Evolutionary conservation across 495 filamentous ascomycete species (phyloP).

Genomic region (Tuber borchii): DNA sequence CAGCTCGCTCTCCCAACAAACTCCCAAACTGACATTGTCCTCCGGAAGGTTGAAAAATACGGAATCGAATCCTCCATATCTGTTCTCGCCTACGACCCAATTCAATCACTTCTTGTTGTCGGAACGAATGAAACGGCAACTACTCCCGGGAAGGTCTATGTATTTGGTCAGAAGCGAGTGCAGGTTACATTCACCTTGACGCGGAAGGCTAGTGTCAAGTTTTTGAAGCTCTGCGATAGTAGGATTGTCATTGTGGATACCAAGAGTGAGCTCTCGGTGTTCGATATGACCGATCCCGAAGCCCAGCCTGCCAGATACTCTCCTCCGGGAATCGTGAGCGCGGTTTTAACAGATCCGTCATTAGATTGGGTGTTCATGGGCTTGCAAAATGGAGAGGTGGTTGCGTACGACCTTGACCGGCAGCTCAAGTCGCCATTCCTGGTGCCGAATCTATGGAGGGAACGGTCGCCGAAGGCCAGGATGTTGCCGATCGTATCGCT

Average conservation of each 20-base stretch:
- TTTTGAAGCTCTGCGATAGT: constrained; percentile 59
- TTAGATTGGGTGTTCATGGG: constrained; percentile 87
- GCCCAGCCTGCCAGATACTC: constrained; percentile 50
- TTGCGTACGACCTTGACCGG: constrained; percentile 85
- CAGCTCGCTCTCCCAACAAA: constrained; percentile 19
- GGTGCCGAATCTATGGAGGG: constrained; percentile 76
- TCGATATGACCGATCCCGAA: constrained; percentile 51
- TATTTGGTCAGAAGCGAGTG: constrained; percentile 81
- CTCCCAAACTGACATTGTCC: constrained; percentile 34
- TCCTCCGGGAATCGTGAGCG: constrained; percentile 63
- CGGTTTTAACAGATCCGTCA: constrained; percentile 71
- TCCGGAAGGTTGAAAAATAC: constrained; percentile 61
- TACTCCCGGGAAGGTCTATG: constrained; percentile 74
- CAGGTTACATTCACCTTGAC: constrained; percentile 59
- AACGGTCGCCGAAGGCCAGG: constrained; percentile 54
- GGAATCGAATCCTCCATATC: constrained; percentile 73
- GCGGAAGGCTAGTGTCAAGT: constrained; percentile 61
- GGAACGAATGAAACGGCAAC: constrained; percentile 77
- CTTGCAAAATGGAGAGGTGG: constrained; percentile 67
- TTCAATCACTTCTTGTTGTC: constrained; percentile 89
- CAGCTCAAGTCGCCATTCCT: constrained; percentile 65
- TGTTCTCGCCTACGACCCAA: constrained; percentile 78
- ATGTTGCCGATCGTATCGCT: constrained; percentile 63
- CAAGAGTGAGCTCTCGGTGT: constrained; percentile 75
- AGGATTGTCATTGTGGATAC: constrained; percentile 69